These are phyloP conservation scores for Passalora sequoiae DNA, from an alignment of 2,329 filamentous ascomycete species.

Conservation along the genomic window DNA sequence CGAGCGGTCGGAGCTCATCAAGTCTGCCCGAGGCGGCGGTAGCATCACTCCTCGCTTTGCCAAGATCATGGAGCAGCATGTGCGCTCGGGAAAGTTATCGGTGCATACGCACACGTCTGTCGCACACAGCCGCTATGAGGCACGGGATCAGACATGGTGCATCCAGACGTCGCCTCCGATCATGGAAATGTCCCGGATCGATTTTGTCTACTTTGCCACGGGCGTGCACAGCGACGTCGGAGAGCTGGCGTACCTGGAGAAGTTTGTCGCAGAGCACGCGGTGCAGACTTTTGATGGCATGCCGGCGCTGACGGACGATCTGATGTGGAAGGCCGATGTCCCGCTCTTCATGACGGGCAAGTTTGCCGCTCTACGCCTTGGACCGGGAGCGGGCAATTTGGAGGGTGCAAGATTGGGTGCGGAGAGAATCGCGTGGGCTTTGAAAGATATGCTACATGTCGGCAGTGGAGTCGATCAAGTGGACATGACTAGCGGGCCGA, in stretches of 20 bases:
- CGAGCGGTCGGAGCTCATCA: conserved; percentile 62
- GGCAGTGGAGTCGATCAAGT: conserved; percentile 16
- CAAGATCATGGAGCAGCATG: conserved; percentile 60
- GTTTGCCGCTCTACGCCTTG: conserved; percentile 62
- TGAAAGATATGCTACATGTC: conserved; percentile 48
- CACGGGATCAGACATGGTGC: conserved; percentile 44
- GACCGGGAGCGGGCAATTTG: conserved; percentile 67
- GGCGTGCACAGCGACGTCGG: conserved; percentile 62
- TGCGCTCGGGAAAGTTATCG: conserved; percentile 48
- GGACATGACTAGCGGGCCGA: conserved; percentile 7
- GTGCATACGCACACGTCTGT: conserved; percentile 58
- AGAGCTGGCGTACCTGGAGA: conserved; percentile 57
- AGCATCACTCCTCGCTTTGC: conserved; percentile 66
- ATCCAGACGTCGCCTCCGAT: conserved; percentile 53
- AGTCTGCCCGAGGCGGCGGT: conserved; percentile 65
- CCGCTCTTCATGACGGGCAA: conserved; percentile 67
- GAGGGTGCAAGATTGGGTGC: conserved; percentile 68
- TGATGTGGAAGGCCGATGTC: conserved; percentile 69
- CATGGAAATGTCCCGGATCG: conserved; percentile 44
- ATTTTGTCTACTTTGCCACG: conserved; percentile 73
- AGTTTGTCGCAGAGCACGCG: conserved; percentile 55
- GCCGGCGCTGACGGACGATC: conserved; percentile 68
- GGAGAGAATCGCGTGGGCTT: conserved; percentile 66
- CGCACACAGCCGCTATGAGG: conserved; percentile 47
- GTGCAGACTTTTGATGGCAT: conserved; percentile 60